Evolutionary conservation across 164 flowering plant species (phyloP).

Genomic region (Annona squamosa): DNA sequence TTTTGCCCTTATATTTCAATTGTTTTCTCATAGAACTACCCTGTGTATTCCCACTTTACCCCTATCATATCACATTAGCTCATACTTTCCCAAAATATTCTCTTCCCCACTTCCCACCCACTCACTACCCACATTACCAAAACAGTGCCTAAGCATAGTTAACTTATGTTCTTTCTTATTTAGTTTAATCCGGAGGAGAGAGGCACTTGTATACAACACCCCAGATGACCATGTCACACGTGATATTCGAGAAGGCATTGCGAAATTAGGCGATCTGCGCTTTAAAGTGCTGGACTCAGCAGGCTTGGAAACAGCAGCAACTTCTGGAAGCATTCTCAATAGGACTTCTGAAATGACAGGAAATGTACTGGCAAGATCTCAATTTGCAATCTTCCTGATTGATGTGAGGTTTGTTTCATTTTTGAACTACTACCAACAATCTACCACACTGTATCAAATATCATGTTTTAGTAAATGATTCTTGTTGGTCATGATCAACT

Average conservation of each 20-base stretch:
- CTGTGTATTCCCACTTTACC: too few species aligned
- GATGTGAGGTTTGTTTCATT: conserved; percentile 66
- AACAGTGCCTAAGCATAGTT: not conserved
- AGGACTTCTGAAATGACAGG: conserved; percentile 85
- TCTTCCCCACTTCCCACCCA: too few species aligned
- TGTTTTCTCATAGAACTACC: too few species aligned
- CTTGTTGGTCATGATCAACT: not conserved
- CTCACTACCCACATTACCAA: too few species aligned
- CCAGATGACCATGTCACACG: conserved; percentile 96
- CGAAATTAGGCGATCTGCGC: conserved; percentile 81
- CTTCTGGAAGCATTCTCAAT: conserved; percentile 79
- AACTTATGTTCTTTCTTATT: not conserved
- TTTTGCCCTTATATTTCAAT: too few species aligned
- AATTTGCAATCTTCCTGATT: conserved; percentile 66
- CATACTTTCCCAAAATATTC: too few species aligned
- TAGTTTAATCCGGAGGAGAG: conserved; percentile 84
- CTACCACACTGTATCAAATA: not conserved
- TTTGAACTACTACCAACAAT: not conserved
- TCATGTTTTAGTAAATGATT: not conserved
- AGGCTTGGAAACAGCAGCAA: conserved; percentile 80
- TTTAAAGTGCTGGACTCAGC: conserved; percentile 92
- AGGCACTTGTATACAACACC: conserved; percentile 93
- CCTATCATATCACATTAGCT: too few species aligned
- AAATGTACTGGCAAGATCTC: conserved; percentile 59
- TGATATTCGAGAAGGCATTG: conserved; percentile 89